phyloP scores from a whole-genome alignment of 208 protist species.

The Porcisia hertigi region DNA sequence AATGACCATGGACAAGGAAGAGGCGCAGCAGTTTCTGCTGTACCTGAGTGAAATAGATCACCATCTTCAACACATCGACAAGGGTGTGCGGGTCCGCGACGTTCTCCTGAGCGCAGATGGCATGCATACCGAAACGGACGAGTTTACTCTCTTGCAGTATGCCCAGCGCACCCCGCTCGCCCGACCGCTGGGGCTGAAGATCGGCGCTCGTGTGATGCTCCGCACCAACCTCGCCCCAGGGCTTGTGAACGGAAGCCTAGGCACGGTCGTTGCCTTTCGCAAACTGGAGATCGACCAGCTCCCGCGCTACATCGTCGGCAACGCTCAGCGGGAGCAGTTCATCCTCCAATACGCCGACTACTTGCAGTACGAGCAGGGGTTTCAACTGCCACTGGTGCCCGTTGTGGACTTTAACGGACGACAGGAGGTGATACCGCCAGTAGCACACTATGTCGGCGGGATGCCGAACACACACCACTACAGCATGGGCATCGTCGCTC shows the following conservation, averaged over 20 bases:
- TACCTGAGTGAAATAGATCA: slow-evolving; percentile 33
- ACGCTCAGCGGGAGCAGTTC: slow-evolving; percentile 35
- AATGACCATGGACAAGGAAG: slow-evolving; percentile 37
- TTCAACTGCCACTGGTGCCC: slow-evolving; percentile 54
- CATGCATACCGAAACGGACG: slow-evolving; percentile 79
- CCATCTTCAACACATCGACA: slow-evolving; percentile 9
- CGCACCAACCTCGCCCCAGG: slow-evolving; percentile 66
- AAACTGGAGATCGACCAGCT: slow-evolving; percentile 43
- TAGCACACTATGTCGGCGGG: slow-evolving; percentile 68
- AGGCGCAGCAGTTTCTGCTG: slow-evolving; percentile 36
- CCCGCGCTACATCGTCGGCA: slow-evolving; percentile 44
- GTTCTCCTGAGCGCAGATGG: slow-evolving; percentile 61
- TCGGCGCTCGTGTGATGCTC: slow-evolving; percentile 86
- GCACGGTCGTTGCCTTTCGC: slow-evolving; percentile 83
- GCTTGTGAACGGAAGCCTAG: slow-evolving; percentile 87
- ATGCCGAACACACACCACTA: slow-evolving; percentile 78
- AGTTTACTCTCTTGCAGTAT: slow-evolving; percentile 68
- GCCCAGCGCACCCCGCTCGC: slow-evolving; percentile 56
- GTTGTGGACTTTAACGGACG: slow-evolving; percentile 77
- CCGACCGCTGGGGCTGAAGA: slow-evolving; percentile 52
- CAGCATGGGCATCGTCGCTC: slow-evolving; percentile 52
- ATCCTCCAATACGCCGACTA: slow-evolving; percentile 65
- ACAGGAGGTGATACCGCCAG: slow-evolving; percentile 60
- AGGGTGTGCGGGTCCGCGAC: slow-evolving; percentile 61
- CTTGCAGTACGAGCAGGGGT: slow-evolving; percentile 67